Base-by-base conservation (phyloP, 148 eudicot species). In the Heliosperma pusillum region DNA sequence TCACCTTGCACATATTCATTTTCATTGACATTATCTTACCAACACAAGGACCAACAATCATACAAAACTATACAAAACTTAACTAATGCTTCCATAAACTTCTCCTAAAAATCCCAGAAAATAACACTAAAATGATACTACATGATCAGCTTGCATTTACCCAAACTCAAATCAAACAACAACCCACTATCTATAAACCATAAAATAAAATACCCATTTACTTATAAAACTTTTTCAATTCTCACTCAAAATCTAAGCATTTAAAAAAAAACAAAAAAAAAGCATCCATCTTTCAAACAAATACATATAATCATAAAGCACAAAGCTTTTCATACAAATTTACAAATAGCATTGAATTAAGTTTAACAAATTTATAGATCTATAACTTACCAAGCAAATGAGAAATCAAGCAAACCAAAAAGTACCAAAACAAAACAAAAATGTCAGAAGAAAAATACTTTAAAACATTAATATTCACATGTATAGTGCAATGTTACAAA, bases 341-440 rank as follows among this genome's bases (percentile, higher is more conserved):
- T n/a, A n/a, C n/a, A n/a, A 11, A 2, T 10, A 29, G 52, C 70
- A 79, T 22, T 69, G 12, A 74, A 33, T 40, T 63, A 45, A 60
- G 22, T 24, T n/a, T 25, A 66, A n/a, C 17, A 13, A 64, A 73
- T 3, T 26, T 61, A 69, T 77, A 84, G 86, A 84, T 84, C 86
- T 78, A 68, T 44, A 12, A 76, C 82, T 81, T 69, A 81, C 84
- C 80, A 65, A 78, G 60, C 78, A 57, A 74, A 75, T 74, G 77
- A 72, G 76, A 78, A 84, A 84, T 84, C 86, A 78, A 78, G 62
- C 78, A 72, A 70, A 76, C 36, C 78, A 71, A 29, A 29, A 21
- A 21, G 67, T 36, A 36, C 7, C 70, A 25, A 61, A 50, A 36
- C 62, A 56, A 60, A 21, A 67, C 4, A 17, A 74, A 63, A 61